Evolutionary conservation across 495 filamentous ascomycete species (phyloP).

Genomic region (Penicillium argentinense): DNA sequence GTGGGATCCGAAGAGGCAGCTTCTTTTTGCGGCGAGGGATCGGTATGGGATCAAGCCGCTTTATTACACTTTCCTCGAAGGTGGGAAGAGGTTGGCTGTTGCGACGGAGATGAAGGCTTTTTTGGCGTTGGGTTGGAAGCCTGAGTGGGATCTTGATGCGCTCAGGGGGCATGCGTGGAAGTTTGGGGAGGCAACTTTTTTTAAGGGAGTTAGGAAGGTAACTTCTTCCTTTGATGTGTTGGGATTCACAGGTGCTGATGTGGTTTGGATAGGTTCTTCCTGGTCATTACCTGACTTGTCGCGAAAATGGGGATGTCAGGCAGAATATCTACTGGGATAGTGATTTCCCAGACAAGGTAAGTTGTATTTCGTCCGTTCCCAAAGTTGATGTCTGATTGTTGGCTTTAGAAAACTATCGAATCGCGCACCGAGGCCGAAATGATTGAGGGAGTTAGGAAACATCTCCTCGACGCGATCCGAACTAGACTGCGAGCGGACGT

Average conservation of each 20-base stretch:
- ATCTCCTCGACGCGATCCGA: constrained; percentile 44
- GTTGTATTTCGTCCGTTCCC: constrained; percentile 16
- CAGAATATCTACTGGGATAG: constrained; percentile 48
- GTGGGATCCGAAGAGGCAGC: constrained; percentile 41
- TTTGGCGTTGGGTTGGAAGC: constrained; percentile 43
- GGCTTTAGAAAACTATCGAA: constrained; percentile 32
- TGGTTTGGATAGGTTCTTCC: constrained; percentile 23
- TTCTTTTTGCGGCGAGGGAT: constrained; percentile 2
- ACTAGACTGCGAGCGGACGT: constrained; percentile 54
- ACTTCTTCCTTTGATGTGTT: background rate
- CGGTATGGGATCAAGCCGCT: constrained; percentile 49
- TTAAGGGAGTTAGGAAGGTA: constrained; percentile 37
- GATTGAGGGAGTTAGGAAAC: constrained; percentile 42
- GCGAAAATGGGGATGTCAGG: constrained; percentile 24
- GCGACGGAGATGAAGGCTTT: constrained; percentile 50
- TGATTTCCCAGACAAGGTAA: constrained; percentile 48
- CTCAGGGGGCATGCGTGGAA: constrained; percentile 38
- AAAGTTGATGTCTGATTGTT: constrained; percentile 12
- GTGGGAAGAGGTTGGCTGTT: constrained; percentile 33
- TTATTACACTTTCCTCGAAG: constrained; percentile 35
- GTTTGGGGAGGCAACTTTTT: constrained; percentile 40
- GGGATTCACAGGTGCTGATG: no score
- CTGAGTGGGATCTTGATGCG: constrained; percentile 48
- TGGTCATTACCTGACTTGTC: constrained; percentile 26
- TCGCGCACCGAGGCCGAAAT: constrained; percentile 43